phyloP scores from a whole-genome alignment of 2,329 filamentous ascomycete species.

The Fusarium sp. region DNA sequence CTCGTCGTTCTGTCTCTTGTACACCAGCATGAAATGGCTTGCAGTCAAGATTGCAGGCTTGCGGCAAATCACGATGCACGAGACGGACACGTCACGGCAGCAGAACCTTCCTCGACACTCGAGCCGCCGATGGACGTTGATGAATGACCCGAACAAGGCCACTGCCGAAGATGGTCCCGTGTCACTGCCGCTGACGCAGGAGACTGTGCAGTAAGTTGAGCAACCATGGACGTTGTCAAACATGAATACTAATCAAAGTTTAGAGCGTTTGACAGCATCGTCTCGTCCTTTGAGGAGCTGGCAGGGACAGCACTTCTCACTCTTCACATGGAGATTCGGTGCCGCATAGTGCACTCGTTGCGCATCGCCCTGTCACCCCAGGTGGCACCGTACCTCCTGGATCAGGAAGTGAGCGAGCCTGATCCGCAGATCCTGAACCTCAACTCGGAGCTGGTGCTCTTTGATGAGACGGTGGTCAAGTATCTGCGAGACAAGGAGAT shows the following conservation, averaged over 20 bases:
- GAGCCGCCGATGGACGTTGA: conserved; percentile 84
- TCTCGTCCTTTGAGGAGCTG: conserved; percentile 85
- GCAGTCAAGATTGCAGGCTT: conserved; percentile 84
- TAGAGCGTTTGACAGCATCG: conserved; percentile 87
- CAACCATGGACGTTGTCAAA: background rate
- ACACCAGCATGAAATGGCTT: conserved; percentile 99
- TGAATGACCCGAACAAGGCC: conserved; percentile 71
- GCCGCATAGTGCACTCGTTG: conserved; percentile 85
- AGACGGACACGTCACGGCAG: conserved; percentile 73
- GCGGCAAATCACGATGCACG: conserved; percentile 82
- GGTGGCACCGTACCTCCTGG: conserved; percentile 71
- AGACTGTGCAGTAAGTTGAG: conserved; percentile 79
- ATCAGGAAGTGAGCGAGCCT: conserved; percentile 80
- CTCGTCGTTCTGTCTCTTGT: conserved; percentile 85
- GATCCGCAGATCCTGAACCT: conserved; percentile 85
- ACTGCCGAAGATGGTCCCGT: conserved; percentile 74
- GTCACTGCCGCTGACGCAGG: conserved; percentile 87
- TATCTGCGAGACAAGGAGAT: conserved; percentile 80
- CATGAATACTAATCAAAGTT: conserved; percentile 38
- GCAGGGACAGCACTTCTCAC: conserved; percentile 84
- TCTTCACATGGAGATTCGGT: conserved; percentile 88
- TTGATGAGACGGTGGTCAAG: conserved; percentile 83
- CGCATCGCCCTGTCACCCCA: conserved; percentile 70
- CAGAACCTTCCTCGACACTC: conserved; percentile 66
- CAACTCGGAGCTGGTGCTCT: conserved; percentile 85